phyloP scores from a whole-genome alignment of 2,329 filamentous ascomycete genomes.

The Thielaviopsis euricoi region DNA sequence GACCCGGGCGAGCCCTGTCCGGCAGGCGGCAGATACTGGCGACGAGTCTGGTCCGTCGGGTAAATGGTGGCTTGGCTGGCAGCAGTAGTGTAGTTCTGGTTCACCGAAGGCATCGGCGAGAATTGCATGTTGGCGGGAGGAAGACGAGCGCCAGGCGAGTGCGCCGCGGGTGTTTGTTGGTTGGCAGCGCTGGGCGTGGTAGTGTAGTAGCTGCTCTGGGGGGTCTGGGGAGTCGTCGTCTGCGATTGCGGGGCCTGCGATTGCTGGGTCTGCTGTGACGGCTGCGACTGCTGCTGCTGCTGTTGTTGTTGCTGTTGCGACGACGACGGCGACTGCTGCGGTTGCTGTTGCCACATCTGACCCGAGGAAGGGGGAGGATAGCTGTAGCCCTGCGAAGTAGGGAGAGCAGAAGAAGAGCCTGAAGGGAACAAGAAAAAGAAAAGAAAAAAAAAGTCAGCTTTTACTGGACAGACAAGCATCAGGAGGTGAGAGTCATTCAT shows the following conservation, averaged over 20 bases:
- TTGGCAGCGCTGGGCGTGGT: background rate
- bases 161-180: background rate
- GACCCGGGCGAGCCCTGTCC: constrained; percentile 30
- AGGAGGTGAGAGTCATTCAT: constrained; percentile 23
- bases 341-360: constrained; percentile 50
- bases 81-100: constrained; percentile 34
- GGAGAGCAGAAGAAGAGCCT: constrained; percentile 18
- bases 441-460: constrained; percentile 16
- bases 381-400: constrained; percentile 42
- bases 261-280: background rate
- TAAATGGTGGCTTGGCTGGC: constrained; percentile 39
- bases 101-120: constrained; percentile 44
- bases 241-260: background rate
- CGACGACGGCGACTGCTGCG: constrained; percentile 34
- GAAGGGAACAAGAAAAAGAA: background rate
- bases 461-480: constrained; percentile 44
- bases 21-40: constrained; percentile 52
- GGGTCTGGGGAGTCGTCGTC: background rate
- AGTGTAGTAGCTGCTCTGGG: background rate
- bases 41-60: constrained; percentile 43
- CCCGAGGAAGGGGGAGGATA: constrained; percentile 36
- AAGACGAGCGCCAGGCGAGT: constrained; percentile 25
- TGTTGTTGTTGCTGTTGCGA: constrained; percentile 37
- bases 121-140: constrained; percentile 41
- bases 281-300: background rate